Percentiles rank a stretch among this genome's conserved stretches.
Conservation (phyloP, 2,329 filamentous ascomycete genomes). For the Ophiostoma triangulosporum region DNA sequence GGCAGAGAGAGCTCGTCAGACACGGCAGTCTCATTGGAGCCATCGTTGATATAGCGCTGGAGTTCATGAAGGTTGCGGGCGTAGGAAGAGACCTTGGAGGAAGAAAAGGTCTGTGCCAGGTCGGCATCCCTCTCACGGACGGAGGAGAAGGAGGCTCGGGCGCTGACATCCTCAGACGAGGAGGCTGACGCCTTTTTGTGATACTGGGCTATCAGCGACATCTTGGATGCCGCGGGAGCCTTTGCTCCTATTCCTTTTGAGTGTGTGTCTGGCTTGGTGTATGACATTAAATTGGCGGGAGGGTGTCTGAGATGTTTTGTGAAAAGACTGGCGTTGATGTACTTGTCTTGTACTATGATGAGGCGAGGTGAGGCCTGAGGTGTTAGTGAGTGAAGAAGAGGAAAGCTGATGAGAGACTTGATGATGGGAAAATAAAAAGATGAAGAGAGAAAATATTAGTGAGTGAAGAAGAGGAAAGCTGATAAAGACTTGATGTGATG, state of each 20-base stretch:
- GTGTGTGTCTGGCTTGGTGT: slow-evolving; percentile 1
- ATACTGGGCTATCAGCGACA: slow-evolving; percentile 7
- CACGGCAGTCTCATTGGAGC: slow-evolving; percentile 31
- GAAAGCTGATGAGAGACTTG: neutral
- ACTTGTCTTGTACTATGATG: too few species aligned
- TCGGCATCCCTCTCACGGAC: slow-evolving; percentile 46
- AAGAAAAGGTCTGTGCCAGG: slow-evolving; percentile 48
- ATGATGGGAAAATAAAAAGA: neutral
- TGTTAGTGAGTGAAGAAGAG: neutral
- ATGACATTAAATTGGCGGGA: slow-evolving; percentile 8
- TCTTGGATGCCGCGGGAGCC: slow-evolving; percentile 4
- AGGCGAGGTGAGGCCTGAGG: neutral
- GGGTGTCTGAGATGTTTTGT: neutral
- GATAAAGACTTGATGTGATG: neutral
- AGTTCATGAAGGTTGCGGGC: slow-evolving; percentile 12
- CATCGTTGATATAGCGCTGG: slow-evolving; percentile 9
- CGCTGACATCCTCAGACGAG: slow-evolving; percentile 11
- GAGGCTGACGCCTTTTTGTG: slow-evolving; percentile 7
- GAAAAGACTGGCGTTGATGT: neutral
- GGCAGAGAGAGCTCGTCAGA: slow-evolving; percentile 30
- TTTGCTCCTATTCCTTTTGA: slow-evolving; percentile 8
- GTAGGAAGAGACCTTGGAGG: slow-evolving; percentile 49
- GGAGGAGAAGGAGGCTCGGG: slow-evolving; percentile 47
- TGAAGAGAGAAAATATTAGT: neutral
- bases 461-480: neutral